Evolutionary conservation across 169 alveolate species (phyloP), one percentile per base, ranked within the genome.

Genomic region (Babesia divergens): DNA sequence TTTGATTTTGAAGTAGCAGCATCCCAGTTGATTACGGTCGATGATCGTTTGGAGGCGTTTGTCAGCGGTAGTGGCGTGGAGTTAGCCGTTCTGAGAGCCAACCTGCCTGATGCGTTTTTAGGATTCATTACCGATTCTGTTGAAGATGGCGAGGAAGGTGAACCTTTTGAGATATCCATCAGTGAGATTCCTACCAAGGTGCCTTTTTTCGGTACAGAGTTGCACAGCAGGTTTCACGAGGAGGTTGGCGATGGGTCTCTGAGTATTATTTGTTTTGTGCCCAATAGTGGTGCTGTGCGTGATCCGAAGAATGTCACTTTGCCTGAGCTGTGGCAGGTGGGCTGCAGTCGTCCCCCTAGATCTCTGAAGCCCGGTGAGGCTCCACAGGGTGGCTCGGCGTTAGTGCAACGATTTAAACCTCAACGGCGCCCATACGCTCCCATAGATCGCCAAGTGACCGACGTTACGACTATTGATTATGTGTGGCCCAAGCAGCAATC

Each of bases 401-500:
- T 54, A 5, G n/a, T 32, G 0, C 40, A 49, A 5, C 20, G 31
- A 24, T 51, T 31, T 26, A 70, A 70, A 26, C 60, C 72, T 2
- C 72, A 62, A 38, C 47, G 72, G 24, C 72, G 72, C 6, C 72
- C 72, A 22, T 62, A 40, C 22, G 52, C 55, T 7, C 46, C 29
- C 2, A 43, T 56, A 20, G 75, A 59, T 20, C 35, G 65, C 8
- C 82, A 70, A 52, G 31, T 70, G 2, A 31, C 24, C 2, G 82
- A 58, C 16, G 31, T 70, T 9, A 65, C 43, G 6, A 58, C 53
- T 8, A 32, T 70, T 4, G 82, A 70, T 24, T 47, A 50, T 43
- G 32, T 35, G 16, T 50, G 82, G 70, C 68, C 68, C 13, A 54
- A 53, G 37, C 77, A 66, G 44, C 82, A 70, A 47, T 47, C 82